These are phyloP conservation scores for Diversispora eburnea DNA, from an alignment of 192 early-diverging fungal species.

Conservation along the genomic window DNA sequence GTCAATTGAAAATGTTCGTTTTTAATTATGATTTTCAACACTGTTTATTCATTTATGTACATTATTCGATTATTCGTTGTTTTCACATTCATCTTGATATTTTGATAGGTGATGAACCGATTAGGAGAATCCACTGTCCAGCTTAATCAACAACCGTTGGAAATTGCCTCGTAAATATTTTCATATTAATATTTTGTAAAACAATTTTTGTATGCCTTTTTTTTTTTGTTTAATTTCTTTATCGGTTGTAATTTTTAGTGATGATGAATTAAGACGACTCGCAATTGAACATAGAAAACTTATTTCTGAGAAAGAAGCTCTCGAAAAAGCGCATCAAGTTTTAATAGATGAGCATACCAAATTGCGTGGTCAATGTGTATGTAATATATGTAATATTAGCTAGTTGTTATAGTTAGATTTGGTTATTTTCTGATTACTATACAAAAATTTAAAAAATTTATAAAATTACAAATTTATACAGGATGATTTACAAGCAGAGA, in stretches of 20 bases:
- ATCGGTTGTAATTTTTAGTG: not conserved
- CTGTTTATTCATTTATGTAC: not conserved
- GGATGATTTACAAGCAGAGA: conserved; percentile 73
- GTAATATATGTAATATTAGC: not conserved
- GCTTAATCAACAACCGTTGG: not conserved
- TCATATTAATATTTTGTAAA: conserved; percentile 12
- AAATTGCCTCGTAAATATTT: not conserved
- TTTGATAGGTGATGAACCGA: conserved; percentile 16
- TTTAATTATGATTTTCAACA: conserved; percentile 6
- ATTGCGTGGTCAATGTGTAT: conserved; percentile 42
- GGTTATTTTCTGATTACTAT: not conserved
- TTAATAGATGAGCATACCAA: conserved; percentile 51
- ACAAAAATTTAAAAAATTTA: not conserved
- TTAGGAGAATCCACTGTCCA: conserved; percentile 7
- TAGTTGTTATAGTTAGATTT: not conserved
- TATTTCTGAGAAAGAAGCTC: conserved; percentile 55
- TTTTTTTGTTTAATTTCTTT: not conserved
- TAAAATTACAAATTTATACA: conserved; percentile 28
- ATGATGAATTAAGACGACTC: not conserved
- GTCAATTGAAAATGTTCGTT: conserved; percentile 74
- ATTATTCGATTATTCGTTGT: not conserved
- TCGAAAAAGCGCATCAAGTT: conserved; percentile 50
- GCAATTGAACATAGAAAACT: conserved; percentile 44
- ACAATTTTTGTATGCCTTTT: conserved; percentile 11
- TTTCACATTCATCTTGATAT: too few relatives aligned